Conservation (phyloP, 1,284 basidiomycete genomes). For the Exobasidium rhododendri region DNA sequence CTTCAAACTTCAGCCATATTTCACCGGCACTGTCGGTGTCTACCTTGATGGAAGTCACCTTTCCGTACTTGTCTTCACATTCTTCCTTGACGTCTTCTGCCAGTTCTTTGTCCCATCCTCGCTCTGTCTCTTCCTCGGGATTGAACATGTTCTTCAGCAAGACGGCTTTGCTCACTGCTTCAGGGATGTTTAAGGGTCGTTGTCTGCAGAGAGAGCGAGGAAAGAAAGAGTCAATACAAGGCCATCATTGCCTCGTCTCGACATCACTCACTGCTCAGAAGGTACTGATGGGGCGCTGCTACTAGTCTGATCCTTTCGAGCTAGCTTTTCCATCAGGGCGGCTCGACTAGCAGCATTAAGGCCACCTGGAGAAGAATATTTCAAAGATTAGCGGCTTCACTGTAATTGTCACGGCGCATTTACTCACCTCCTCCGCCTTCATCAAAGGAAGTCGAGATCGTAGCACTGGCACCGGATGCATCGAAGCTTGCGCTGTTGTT, state of each 20-base stretch:
- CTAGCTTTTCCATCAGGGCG: conserved; percentile 52
- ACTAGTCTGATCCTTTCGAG: conserved; percentile 22
- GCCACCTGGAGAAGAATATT: conserved; percentile 19
- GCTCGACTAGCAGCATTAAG: conserved; percentile 43
- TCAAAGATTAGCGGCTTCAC: neutral
- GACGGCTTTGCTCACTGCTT: conserved; percentile 71
- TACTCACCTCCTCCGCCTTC: conserved; percentile 43
- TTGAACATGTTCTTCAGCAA: conserved; percentile 94
- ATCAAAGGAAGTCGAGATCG: conserved; percentile 41
- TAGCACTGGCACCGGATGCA: conserved; percentile 9
- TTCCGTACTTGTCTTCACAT: conserved; percentile 85
- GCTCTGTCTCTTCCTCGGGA: conserved; percentile 92
- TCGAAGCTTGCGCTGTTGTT: neutral
- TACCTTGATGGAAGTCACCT: conserved; percentile 80
- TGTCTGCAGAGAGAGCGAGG: conserved; percentile 12
- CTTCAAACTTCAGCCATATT: conserved; percentile 89
- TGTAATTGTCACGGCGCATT: neutral
- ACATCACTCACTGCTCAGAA: conserved; percentile 1
- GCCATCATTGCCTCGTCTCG: too few species aligned
- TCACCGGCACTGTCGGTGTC: conserved; percentile 88
- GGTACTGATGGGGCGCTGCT: conserved; percentile 2
- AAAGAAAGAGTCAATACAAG: too few species aligned
- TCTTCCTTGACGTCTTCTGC: conserved; percentile 93
- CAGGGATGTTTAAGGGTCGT: conserved; percentile 65
- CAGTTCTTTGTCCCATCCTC: conserved; percentile 92